Evolutionary conservation across 257 asterid species (phyloP).

Genomic region (Penstemon newberryi): DNA sequence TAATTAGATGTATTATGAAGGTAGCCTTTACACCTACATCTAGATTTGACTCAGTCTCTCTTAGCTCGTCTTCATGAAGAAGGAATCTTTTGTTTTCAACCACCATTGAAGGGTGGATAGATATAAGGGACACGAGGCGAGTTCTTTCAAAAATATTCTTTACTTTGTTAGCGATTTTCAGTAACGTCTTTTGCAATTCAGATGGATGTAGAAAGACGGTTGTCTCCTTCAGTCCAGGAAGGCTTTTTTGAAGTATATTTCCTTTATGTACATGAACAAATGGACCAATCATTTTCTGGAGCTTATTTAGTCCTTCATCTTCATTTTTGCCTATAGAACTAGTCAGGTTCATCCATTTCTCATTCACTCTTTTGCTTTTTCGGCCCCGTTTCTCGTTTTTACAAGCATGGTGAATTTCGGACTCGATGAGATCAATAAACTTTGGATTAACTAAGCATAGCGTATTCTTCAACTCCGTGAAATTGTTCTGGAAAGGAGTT

Average conservation of each 20-base stretch:
- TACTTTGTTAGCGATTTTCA: slow-evolving; percentile 29
- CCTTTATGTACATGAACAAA: slow-evolving; percentile 69
- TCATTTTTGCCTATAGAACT: slow-evolving; percentile 34
- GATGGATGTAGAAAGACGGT: slow-evolving; percentile 58
- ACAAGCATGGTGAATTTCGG: background rate
- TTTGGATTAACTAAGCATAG: slow-evolving; percentile 62
- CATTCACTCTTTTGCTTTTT: slow-evolving; percentile 11
- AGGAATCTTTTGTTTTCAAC: slow-evolving; percentile 11
- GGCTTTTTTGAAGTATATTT: slow-evolving; percentile 48
- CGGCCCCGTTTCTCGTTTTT: background rate
- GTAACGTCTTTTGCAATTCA: slow-evolving; percentile 38
- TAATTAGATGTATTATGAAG: slow-evolving; percentile 52
- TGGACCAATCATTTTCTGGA: slow-evolving; percentile 54
- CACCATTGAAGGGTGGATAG: slow-evolving; percentile 71
- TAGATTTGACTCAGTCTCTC: slow-evolving; percentile 25
- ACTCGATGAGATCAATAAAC: slow-evolving; percentile 28
- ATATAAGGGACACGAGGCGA: slow-evolving; percentile 46
- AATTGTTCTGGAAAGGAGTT: slow-evolving; percentile 80
- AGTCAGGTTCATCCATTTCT: slow-evolving; percentile 40
- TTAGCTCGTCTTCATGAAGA: slow-evolving; percentile 8
- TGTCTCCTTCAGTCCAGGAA: slow-evolving; percentile 61
- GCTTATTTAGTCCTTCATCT: slow-evolving; percentile 33
- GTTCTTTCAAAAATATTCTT: slow-evolving; percentile 22
- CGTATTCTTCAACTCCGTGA: slow-evolving; percentile 65
- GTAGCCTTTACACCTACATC: slow-evolving; percentile 57